These are phyloP conservation scores for Penicillium subrubescens DNA, from an alignment of 495 filamentous ascomycete species.

Conservation along the genomic window DNA sequence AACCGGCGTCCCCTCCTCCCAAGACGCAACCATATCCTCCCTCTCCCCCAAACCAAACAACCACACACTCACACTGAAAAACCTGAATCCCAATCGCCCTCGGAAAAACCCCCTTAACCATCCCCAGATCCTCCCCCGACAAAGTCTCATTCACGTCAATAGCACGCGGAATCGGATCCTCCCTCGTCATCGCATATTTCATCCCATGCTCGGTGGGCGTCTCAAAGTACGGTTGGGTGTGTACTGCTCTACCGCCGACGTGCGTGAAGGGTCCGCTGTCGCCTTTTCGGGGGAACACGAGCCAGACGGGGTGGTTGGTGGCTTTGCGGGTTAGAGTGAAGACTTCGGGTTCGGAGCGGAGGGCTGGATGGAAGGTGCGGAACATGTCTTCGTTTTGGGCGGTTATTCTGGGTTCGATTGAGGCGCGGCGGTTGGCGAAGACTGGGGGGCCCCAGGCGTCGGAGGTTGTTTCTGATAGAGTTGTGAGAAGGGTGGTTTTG, in stretches of 20 bases:
- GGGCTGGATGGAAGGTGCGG: conserved; percentile 7
- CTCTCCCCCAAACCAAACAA: not conserved
- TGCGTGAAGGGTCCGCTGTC: not conserved
- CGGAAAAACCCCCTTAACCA: not conserved
- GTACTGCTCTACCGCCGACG: not conserved
- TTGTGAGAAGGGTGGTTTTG: not conserved
- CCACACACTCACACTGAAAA: conserved; percentile 5
- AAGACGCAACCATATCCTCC: conserved; percentile 8
- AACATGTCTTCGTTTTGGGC: conserved; percentile 2
- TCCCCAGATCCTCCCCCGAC: not conserved
- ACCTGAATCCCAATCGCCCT: not conserved
- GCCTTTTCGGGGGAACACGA: not conserved
- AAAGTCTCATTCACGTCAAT: not conserved
- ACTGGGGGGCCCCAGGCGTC: not conserved
- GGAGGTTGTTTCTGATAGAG: conserved; percentile 2
- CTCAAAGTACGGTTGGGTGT: conserved; percentile 2
- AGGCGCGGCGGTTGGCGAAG: conserved; percentile 2
- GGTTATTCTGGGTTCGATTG: not conserved
- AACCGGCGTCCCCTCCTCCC: conserved; percentile 2
- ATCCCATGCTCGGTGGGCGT: not conserved
- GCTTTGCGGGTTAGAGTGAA: not conserved
- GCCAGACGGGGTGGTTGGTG: not conserved
- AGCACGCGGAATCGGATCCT: not conserved
- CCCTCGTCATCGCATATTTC: not conserved
- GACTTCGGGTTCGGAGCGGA: conserved; percentile 4